Evolutionary conservation across 129 eudicot genomes (phyloP).

Genomic region (Smallanthus sonchifolius): DNA sequence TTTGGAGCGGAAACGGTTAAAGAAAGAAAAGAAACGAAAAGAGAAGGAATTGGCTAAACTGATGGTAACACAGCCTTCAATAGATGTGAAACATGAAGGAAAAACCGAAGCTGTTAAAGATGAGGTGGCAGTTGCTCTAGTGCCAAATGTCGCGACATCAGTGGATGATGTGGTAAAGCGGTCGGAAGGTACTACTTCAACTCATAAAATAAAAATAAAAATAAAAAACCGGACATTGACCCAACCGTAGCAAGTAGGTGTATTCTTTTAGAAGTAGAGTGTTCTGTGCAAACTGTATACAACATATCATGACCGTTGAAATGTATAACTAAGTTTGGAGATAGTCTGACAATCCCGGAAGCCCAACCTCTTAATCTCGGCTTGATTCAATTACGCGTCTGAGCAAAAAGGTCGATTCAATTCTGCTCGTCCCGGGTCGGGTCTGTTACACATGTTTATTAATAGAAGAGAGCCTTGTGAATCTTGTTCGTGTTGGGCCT

Average conservation of each 20-base stretch:
- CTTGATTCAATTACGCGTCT: not conserved
- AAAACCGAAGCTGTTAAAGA: conserved; percentile 15
- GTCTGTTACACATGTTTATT: not conserved
- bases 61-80: conserved; percentile 16
- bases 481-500: not conserved
- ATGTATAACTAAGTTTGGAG: not conserved
- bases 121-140: conserved; percentile 30
- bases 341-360: not conserved
- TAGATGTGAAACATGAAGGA: conserved; percentile 24
- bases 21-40: conserved; percentile 78
- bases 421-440: not conserved
- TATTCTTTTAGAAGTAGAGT: conserved; percentile 18
- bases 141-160: conserved; percentile 20
- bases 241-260: conserved; percentile 29
- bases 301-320: not conserved
- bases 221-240: conserved; percentile 57
- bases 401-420: not conserved
- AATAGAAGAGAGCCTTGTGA: not conserved
- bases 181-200: conserved; percentile 37
- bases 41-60: conserved; percentile 66
- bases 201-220: conserved; percentile 68
- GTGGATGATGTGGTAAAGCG: conserved; percentile 29
- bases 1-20: conserved; percentile 55
- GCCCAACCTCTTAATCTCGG: not conserved
- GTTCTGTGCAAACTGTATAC: conserved; percentile 27